Evolutionary conservation across 1,139 yeast species (phyloP).

Genomic region (Yamadazyma sp.): DNA sequence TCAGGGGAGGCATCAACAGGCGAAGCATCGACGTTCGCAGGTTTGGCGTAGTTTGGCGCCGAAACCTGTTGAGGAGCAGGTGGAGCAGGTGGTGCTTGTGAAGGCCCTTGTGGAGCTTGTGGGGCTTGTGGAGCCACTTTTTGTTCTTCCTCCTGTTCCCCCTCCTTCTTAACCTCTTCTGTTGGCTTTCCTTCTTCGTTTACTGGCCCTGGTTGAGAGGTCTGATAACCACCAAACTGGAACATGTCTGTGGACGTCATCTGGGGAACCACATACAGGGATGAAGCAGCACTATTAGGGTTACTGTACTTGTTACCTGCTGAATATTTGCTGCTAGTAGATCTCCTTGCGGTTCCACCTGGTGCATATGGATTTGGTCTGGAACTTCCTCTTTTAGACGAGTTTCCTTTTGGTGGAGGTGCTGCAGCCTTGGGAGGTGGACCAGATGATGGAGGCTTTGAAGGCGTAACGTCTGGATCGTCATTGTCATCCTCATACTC

Average conservation of each 20-base stretch:
- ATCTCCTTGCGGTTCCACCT: conserved; percentile 12
- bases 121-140: not conserved
- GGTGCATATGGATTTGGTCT: conserved; percentile 47
- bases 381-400: conserved; percentile 4
- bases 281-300: conserved; percentile 1
- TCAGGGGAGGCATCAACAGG: conserved; percentile 3
- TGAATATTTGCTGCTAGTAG: conserved; percentile 15
- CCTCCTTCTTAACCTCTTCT: not conserved
- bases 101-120: not conserved
- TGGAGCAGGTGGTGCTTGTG: conserved; percentile 1
- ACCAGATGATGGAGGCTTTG: conserved; percentile 2
- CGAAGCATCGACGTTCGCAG: conserved; percentile 7
- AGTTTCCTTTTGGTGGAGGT: conserved; percentile 8
- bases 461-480: conserved; percentile 1
- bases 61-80: conserved; percentile 5
- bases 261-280: conserved; percentile 9
- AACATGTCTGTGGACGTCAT: conserved; percentile 38
- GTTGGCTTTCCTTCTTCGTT: not conserved
- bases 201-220: not conserved
- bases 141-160: not conserved
- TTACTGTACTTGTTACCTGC: conserved; percentile 8
- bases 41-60: conserved; percentile 4
- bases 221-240: conserved; percentile 12
- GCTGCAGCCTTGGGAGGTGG: conserved; percentile 9
- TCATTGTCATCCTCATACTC: not conserved